A percentile compares a stretch with the other conserved stretches of the same genome.
These are phyloP conservation scores for Tubosaeta sp. DNA, from an alignment of 768 basidiomycete species.

Conservation along the genomic window DNA sequence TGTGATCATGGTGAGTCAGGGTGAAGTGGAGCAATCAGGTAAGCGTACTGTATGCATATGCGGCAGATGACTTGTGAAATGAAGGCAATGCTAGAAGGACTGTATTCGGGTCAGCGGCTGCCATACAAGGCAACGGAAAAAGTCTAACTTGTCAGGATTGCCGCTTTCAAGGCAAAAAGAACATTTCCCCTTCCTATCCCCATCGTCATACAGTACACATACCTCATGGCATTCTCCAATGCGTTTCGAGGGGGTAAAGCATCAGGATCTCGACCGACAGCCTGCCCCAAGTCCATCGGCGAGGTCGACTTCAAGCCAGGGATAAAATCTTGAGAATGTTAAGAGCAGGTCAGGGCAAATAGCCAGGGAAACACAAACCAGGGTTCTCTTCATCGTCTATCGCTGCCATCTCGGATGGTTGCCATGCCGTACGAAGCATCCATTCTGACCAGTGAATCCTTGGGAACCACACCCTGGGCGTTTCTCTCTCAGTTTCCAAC, in stretches of 20 bases:
- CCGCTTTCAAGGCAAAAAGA: conserved; percentile 70
- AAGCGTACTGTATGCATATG: conserved; percentile 54
- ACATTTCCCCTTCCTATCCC: conserved; percentile 54
- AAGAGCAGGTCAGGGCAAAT: neutral
- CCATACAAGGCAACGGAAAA: neutral
- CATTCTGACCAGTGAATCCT: conserved; percentile 29
- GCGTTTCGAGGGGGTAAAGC: conserved; percentile 63
- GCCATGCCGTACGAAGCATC: conserved; percentile 43
- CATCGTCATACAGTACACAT: conserved; percentile 37
- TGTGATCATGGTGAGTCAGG: conserved; percentile 1
- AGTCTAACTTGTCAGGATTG: conserved; percentile 52
- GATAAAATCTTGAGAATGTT: conserved; percentile 41
- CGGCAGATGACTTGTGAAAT: conserved; percentile 50
- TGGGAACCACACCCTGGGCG: conserved; percentile 56
- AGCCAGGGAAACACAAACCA: conserved; percentile 23
- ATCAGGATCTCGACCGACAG: conserved; percentile 65
- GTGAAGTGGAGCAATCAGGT: neutral
- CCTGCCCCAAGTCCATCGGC: conserved; percentile 50
- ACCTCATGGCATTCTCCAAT: conserved; percentile 49
- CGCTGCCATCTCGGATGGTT: conserved; percentile 41
- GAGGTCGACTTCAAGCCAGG: conserved; percentile 47
- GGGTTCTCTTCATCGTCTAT: conserved; percentile 69
- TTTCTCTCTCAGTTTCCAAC: conserved; percentile 45
- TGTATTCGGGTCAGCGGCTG: conserved; percentile 17
- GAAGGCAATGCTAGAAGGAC: conserved; percentile 57